Conservation (phyloP, 2,329 filamentous ascomycete genomes). For the Incumbomyces lentus region DNA sequence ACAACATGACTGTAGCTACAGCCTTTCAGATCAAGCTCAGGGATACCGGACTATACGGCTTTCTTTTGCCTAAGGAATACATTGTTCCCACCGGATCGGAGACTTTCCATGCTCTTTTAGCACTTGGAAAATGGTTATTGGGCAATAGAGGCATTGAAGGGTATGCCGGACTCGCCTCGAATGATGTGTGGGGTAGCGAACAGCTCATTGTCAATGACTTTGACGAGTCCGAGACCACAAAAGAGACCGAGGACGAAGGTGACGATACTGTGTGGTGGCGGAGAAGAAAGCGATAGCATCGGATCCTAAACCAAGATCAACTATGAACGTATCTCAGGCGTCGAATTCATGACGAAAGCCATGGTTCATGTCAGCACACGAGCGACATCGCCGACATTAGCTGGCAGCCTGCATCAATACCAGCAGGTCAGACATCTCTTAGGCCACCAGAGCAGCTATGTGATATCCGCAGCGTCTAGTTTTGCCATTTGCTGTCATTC, state of each 20-base stretch:
- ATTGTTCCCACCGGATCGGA: constrained; percentile 88
- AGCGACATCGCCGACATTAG: too few species aligned
- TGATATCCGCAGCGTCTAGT: too few species aligned
- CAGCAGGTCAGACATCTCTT: too few species aligned
- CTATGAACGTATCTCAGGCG: too few species aligned
- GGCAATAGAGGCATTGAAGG: constrained; percentile 25
- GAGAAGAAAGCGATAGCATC: constrained; percentile 1
- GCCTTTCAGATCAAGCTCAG: constrained; percentile 89
- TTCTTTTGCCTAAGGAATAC: constrained; percentile 73
- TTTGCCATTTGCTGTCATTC: too few species aligned
- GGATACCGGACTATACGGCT: constrained; percentile 89
- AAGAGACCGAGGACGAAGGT: constrained; percentile 1
- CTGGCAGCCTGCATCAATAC: too few species aligned
- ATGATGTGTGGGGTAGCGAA: constrained; percentile 6
- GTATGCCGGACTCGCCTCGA: constrained; percentile 2
- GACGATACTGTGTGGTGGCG: constrained; percentile 3
- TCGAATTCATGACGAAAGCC: too few species aligned
- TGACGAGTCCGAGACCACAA: neutral
- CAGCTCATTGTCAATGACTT: constrained; percentile 1
- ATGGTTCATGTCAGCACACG: too few species aligned
- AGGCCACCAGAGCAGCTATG: too few species aligned
- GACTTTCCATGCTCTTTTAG: constrained; percentile 69
- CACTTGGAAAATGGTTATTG: constrained; percentile 70
- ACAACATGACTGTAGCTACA: constrained; percentile 69
- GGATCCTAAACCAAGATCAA: neutral